Percentiles rank a stretch among this genome's conserved stretches.
These are phyloP conservation scores for Xylariaceae sp. DNA, from an alignment of 2,329 filamentous ascomycete species.

Conservation along the genomic window DNA sequence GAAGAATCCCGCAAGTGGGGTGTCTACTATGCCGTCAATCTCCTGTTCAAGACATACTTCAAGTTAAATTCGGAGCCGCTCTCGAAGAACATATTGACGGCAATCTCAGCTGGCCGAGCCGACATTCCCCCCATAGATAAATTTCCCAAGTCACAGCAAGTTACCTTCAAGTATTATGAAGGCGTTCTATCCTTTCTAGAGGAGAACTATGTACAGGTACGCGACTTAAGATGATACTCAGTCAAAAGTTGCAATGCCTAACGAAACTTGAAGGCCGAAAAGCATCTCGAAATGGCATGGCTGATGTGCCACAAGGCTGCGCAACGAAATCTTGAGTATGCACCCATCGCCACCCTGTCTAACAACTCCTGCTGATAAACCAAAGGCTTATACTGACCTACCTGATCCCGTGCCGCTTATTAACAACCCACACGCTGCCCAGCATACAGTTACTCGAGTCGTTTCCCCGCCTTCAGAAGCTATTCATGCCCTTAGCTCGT, in stretches of 20 bases:
- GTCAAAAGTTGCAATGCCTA: conserved; percentile 4
- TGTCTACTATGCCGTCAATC: conserved; percentile 88
- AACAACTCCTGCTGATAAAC: conserved; percentile 20
- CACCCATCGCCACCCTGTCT: conserved; percentile 22
- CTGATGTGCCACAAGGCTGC: conserved; percentile 71
- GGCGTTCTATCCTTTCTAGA: conserved; percentile 92
- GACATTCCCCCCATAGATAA: conserved; percentile 76
- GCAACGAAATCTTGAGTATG: conserved; percentile 74
- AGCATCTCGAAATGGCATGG: conserved; percentile 76
- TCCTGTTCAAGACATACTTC: conserved; percentile 98
- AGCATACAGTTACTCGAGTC: conserved; percentile 65
- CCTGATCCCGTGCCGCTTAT: conserved; percentile 85
- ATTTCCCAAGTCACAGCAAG: conserved; percentile 85
- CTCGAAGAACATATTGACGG: conserved; percentile 83
- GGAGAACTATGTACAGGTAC: conserved; percentile 79
- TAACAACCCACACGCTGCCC: conserved; percentile 83
- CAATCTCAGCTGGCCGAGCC: conserved; percentile 67
- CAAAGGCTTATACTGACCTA: conserved; percentile 84
- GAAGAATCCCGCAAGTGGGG: conserved; percentile 97
- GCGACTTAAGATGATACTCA: conserved; percentile 18
- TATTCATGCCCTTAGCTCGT: conserved; percentile 72
- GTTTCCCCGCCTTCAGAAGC: conserved; percentile 68
- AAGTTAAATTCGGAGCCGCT: conserved; percentile 86
- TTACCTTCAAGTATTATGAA: conserved; percentile 95
- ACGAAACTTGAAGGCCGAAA: conserved; percentile 60